Percentiles rank a stretch among this genome's conserved stretches.
phyloP scores from a whole-genome alignment of 106 monocot species.

The Allium fistulosum region DNA sequence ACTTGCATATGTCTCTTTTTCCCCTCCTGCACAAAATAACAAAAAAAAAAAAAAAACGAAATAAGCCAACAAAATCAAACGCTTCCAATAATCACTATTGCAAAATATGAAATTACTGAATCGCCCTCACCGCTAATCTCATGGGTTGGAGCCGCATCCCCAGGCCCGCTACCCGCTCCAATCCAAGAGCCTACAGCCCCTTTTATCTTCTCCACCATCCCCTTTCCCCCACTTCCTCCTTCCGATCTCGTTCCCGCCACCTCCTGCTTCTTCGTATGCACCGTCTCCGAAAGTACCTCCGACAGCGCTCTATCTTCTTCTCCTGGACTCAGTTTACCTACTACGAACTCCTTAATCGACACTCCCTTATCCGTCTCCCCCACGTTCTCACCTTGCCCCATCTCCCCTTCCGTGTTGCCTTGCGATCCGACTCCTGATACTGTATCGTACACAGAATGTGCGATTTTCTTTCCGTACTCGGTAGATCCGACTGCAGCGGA shows the following conservation, averaged over 20 bases:
- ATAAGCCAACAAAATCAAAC: too few relatives aligned
- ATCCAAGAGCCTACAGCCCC: conserved; percentile 24
- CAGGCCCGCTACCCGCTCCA: not conserved
- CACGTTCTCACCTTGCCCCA: not conserved
- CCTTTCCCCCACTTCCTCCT: conserved; percentile 1
- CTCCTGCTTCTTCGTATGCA: conserved; percentile 17
- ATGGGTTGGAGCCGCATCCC: not conserved
- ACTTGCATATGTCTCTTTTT: too few relatives aligned
- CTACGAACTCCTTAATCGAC: conserved; percentile 26
- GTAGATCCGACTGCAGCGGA: conserved; percentile 7
- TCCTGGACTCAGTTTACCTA: conserved; percentile 47
- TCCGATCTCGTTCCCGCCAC: not conserved
- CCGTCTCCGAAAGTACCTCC: conserved; percentile 39
- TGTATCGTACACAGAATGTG: too few relatives aligned
- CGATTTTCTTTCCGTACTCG: conserved; percentile 20
- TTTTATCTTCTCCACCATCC: conserved; percentile 28
- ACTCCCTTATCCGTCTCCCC: conserved; percentile 13
- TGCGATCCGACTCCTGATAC: too few relatives aligned
- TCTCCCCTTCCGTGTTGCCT: not conserved
- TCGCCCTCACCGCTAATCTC: too few relatives aligned
- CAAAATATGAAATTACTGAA: too few relatives aligned
- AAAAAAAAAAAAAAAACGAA: too few relatives aligned
- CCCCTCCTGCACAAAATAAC: too few relatives aligned
- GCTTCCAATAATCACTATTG: too few relatives aligned
- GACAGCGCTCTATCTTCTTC: conserved; percentile 41